Conservation (phyloP, 2,329 filamentous ascomycete genomes). For the Phoma sp. region DNA sequence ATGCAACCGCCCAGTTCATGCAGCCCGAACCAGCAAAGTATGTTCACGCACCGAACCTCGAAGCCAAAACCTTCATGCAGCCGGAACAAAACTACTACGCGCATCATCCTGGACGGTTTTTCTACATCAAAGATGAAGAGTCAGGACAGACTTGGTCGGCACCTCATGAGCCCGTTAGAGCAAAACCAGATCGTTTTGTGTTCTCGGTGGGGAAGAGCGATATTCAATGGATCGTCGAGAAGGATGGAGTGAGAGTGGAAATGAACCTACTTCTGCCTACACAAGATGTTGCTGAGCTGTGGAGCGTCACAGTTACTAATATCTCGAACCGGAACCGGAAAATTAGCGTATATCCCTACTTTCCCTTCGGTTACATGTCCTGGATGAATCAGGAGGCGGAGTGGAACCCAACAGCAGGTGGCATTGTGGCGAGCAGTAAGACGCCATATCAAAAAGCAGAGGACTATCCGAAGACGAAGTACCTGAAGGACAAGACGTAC, state of each 20-base stretch:
- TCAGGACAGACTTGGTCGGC: conserved; percentile 60
- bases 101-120: conserved; percentile 65
- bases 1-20: conserved; percentile 65
- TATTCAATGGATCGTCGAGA: conserved; percentile 61
- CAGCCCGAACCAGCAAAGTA: conserved; percentile 67
- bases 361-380: conserved; percentile 66
- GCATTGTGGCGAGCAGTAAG: conserved; percentile 60
- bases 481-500: conserved; percentile 64
- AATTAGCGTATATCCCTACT: conserved; percentile 63
- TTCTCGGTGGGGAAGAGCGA: conserved; percentile 64
- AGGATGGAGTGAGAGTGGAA: conserved; percentile 59
- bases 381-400: conserved; percentile 67
- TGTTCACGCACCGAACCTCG: conserved; percentile 64
- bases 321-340: conserved; percentile 54
- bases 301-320: conserved; percentile 62
- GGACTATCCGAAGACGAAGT: conserved; percentile 65
- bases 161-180: conserved; percentile 62
- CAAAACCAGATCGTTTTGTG: conserved; percentile 55
- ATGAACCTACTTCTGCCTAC: conserved; percentile 61
- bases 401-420: conserved; percentile 57
- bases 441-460: conserved; percentile 64
- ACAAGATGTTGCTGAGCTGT: conserved; percentile 62
- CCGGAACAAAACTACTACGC: conserved; percentile 66
- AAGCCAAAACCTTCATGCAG: conserved; percentile 67
- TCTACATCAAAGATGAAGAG: conserved; percentile 65